Conservation (phyloP, 257 asterid genomes). For the Jacaranda copaia region DNA sequence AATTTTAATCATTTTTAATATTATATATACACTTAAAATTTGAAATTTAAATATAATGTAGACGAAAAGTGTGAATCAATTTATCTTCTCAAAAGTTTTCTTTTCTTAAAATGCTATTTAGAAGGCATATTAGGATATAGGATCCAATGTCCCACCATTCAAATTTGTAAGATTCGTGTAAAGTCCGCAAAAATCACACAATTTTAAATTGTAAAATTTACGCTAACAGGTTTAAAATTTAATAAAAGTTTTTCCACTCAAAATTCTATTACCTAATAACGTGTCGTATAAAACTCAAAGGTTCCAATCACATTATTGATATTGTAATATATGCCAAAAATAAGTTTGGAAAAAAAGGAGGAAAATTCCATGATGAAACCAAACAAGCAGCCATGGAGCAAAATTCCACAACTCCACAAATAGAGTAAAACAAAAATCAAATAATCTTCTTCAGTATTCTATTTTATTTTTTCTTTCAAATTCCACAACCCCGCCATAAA, state of each 20-base stretch:
- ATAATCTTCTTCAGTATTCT: too few relatives aligned
- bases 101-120: too few relatives aligned
- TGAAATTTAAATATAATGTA: too few relatives aligned
- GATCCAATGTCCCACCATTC: too few relatives aligned
- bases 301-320: background rate
- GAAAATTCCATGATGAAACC: background rate
- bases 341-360: background rate
- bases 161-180: too few relatives aligned
- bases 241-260: background rate
- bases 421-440: background rate
- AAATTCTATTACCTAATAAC: background rate
- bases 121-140: too few relatives aligned
- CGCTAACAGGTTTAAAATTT: background rate
- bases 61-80: too few relatives aligned
- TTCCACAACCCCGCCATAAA: conserved; percentile 20
- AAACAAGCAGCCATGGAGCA: background rate
- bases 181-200: background rate
- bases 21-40: too few relatives aligned
- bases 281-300: background rate
- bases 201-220: background rate
- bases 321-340: background rate
- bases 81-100: too few relatives aligned
- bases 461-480: background rate
- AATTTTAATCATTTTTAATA: too few relatives aligned
- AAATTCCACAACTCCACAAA: conserved; percentile 1